Evolutionary conservation across 306 rosid species (phyloP).

Genomic region (Acacia acuminata): DNA sequence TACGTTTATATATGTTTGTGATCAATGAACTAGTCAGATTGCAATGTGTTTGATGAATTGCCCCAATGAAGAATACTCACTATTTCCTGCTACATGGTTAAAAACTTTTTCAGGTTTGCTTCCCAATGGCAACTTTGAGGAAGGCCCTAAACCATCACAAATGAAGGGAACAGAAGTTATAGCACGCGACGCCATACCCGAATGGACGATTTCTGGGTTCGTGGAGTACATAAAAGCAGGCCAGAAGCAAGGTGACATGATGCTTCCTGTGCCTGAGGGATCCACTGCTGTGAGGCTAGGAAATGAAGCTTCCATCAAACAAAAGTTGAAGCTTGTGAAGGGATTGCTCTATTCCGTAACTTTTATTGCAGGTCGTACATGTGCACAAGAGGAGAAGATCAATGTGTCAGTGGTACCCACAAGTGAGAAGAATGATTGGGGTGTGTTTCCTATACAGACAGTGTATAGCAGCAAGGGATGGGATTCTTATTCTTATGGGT

Average conservation of each 20-base stretch:
- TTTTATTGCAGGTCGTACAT: slow-evolving; percentile 65
- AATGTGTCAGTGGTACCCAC: slow-evolving; percentile 61
- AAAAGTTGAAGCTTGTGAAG: slow-evolving; percentile 44
- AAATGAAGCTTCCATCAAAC: slow-evolving; percentile 77
- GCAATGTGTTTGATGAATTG: not conserved
- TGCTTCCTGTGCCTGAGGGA: slow-evolving; percentile 70
- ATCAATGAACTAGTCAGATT: not conserved
- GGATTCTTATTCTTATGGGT: slow-evolving; percentile 75
- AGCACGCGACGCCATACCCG: slow-evolving; percentile 46
- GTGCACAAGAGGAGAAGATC: slow-evolving; percentile 77
- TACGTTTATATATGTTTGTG: not conserved
- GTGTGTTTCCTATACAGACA: slow-evolving; percentile 75
- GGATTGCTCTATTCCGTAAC: slow-evolving; percentile 63
- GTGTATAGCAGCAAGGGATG: slow-evolving; percentile 77
- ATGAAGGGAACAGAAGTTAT: slow-evolving; percentile 60
- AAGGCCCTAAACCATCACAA: slow-evolving; percentile 55
- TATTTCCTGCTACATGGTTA: not conserved
- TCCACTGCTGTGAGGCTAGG: slow-evolving; percentile 72
- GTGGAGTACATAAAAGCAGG: slow-evolving; percentile 86
- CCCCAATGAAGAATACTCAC: not conserved
- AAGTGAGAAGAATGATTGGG: slow-evolving; percentile 53
- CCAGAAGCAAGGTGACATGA: slow-evolving; percentile 82
- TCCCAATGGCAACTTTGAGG: slow-evolving; percentile 61
- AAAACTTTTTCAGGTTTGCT: slow-evolving; percentile 47
- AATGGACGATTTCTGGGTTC: slow-evolving; percentile 59